Conservation (phyloP, 768 basidiomycete species). For the Ramaria rubella region DNA sequence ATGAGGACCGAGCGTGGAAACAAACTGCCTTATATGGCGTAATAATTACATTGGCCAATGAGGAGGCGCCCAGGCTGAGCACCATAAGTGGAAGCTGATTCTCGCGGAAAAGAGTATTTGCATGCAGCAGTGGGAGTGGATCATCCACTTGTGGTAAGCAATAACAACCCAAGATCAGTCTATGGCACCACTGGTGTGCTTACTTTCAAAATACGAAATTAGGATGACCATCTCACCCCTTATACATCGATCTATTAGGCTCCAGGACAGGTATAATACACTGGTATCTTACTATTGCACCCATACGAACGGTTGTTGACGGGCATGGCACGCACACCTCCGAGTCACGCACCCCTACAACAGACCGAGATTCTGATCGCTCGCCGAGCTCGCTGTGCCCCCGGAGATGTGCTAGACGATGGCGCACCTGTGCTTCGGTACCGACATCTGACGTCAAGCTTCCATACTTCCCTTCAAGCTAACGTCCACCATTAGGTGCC, state of each 20-base stretch:
- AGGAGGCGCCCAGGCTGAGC: background rate
- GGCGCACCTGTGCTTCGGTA: too few relatives aligned
- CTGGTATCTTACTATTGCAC: too few relatives aligned
- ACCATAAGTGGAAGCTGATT: background rate
- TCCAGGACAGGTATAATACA: too few relatives aligned
- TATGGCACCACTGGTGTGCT: background rate
- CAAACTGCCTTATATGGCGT: background rate
- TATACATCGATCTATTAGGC: too few relatives aligned
- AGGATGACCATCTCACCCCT: background rate
- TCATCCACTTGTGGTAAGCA: background rate
- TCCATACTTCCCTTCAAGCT: too few relatives aligned
- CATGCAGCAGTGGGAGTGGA: background rate
- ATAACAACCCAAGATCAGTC: background rate
- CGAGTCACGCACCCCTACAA: too few relatives aligned
- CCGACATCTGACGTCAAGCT: too few relatives aligned
- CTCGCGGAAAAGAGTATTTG: background rate
- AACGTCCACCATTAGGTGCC: background rate
- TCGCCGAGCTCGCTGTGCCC: too few relatives aligned
- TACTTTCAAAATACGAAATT: background rate
- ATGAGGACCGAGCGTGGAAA: background rate
- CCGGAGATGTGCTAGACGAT: too few relatives aligned
- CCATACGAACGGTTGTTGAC: too few relatives aligned
- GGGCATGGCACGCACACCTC: too few relatives aligned
- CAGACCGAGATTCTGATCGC: too few relatives aligned
- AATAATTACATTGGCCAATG: background rate